phyloP scores from a whole-genome alignment of 2,329 filamentous ascomycete species.

The Phaeosphaeria sp. region DNA sequence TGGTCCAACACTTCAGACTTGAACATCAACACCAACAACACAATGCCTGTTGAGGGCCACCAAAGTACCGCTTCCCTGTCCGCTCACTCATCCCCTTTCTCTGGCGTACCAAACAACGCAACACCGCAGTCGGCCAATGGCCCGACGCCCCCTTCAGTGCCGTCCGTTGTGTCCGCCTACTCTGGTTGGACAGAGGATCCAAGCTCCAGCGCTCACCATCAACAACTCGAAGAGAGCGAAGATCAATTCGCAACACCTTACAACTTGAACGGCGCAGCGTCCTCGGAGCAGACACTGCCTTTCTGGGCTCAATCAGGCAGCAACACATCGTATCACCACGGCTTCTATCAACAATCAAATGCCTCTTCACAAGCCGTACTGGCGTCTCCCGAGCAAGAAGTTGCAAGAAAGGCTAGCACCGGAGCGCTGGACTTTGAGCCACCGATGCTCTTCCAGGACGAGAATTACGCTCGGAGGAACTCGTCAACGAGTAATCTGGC shows the following conservation, averaged over 20 bases:
- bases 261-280: constrained; percentile 36
- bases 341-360: constrained; percentile 46
- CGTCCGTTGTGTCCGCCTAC: constrained; percentile 46
- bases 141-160: constrained; percentile 41
- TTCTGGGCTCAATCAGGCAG: constrained; percentile 33
- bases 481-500: constrained; percentile 50
- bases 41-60: constrained; percentile 33
- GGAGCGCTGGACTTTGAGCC: constrained; percentile 41
- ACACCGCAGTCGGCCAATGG: constrained; percentile 43
- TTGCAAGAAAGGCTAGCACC: constrained; percentile 37
- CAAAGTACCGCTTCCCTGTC: constrained; percentile 42
- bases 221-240: constrained; percentile 29
- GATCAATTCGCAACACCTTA: constrained; percentile 41
- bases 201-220: constrained; percentile 27
- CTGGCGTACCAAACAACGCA: constrained; percentile 37
- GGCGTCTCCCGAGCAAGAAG: constrained; percentile 40
- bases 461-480: constrained; percentile 43
- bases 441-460: constrained; percentile 38
- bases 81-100: constrained; percentile 45
- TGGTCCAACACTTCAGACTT: constrained; percentile 32
- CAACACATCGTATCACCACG: constrained; percentile 1
- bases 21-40: constrained; percentile 27
- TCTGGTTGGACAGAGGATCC: constrained; percentile 46
- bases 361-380: constrained; percentile 45
- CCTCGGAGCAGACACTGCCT: constrained; percentile 39